phyloP scores from a whole-genome alignment of 257 asterid genomes.

The Solanum sparsipilum region DNA sequence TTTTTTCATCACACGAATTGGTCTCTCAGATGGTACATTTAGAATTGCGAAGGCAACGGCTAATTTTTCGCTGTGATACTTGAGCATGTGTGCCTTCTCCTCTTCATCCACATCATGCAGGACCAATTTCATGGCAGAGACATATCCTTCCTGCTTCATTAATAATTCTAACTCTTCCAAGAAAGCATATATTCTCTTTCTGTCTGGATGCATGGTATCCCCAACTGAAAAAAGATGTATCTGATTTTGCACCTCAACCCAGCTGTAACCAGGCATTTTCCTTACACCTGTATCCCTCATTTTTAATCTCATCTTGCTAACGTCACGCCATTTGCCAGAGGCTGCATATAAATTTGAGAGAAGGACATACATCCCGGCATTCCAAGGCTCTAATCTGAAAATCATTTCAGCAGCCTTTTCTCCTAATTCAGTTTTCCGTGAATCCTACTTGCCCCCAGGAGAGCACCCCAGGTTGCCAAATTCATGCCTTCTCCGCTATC shows the following conservation, averaged over 20 bases:
- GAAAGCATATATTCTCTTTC: constrained; percentile 44
- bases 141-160: constrained; percentile 60
- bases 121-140: too few species aligned
- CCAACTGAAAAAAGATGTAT: constrained; percentile 78
- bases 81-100: too few species aligned
- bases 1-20: too few species aligned
- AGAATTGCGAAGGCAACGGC: too few species aligned
- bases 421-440: too few species aligned
- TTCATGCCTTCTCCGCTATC: constrained; percentile 72
- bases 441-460: too few species aligned
- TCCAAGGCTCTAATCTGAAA: constrained; percentile 75
- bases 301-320: constrained; percentile 53
- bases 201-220: constrained; percentile 60
- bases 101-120: too few species aligned
- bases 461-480: constrained; percentile 15
- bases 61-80: too few species aligned
- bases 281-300: constrained; percentile 64
- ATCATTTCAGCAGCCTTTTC: constrained; percentile 67
- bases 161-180: constrained; percentile 60
- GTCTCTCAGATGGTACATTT: too few species aligned
- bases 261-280: constrained; percentile 76
- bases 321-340: constrained; percentile 87
- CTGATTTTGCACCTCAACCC: constrained; percentile 73
- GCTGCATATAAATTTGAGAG: constrained; percentile 43
- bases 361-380: constrained; percentile 60